Percentiles rank a stretch among this genome's conserved stretches.
phyloP scores from a whole-genome alignment of 257 asterid species.

The Euphrasia confusa region DNA sequence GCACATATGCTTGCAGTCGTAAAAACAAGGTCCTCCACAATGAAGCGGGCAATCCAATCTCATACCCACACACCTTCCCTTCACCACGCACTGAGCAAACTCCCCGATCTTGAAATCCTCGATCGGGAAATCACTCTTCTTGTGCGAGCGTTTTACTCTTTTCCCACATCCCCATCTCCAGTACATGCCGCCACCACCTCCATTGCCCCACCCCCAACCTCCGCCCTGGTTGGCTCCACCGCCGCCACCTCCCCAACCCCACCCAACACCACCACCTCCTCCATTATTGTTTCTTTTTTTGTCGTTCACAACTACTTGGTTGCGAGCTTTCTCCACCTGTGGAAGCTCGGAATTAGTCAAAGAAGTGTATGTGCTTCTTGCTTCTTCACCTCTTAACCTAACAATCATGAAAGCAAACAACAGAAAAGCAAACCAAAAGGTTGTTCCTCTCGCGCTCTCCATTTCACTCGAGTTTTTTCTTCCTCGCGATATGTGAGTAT shows the following conservation, averaged over 20 bases:
- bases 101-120: constrained; percentile 30
- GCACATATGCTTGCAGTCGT: constrained; percentile 36
- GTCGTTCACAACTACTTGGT: constrained; percentile 27
- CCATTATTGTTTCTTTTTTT: constrained; percentile 22
- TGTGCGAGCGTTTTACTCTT: constrained; percentile 6
- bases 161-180: constrained; percentile 36
- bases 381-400: constrained; percentile 24
- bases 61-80: constrained; percentile 36
- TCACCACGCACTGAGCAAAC: constrained; percentile 31
- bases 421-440: constrained; percentile 15
- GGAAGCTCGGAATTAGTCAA: constrained; percentile 3
- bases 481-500: not conserved
- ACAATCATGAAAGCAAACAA: constrained; percentile 27
- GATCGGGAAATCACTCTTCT: constrained; percentile 8
- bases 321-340: constrained; percentile 15
- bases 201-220: constrained; percentile 27
- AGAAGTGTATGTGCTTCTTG: not conserved
- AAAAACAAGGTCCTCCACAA: constrained; percentile 39
- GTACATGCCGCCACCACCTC: constrained; percentile 31
- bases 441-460: constrained; percentile 20
- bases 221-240: constrained; percentile 26
- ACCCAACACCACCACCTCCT: constrained; percentile 26
- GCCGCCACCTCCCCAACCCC: constrained; percentile 40
- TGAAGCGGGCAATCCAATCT: constrained; percentile 36
- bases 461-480: constrained; percentile 10